Conservation (phyloP, 148 eudicot genomes). For the Heliosperma pusillum region DNA sequence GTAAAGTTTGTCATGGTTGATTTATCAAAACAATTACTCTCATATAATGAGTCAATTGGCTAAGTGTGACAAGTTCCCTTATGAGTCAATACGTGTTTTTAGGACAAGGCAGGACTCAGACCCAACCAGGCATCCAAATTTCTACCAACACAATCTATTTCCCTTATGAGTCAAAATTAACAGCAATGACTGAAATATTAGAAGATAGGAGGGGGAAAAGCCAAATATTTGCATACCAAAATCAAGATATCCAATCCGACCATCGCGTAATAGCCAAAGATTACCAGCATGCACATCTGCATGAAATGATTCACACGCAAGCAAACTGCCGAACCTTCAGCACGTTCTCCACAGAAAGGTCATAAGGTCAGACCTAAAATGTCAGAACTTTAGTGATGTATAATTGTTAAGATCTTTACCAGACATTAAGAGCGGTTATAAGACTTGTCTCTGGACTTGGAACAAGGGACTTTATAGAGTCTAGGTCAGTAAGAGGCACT, state of each 20-base stretch:
- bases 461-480: slow-evolving; percentile 90
- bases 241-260: slow-evolving; percentile 96
- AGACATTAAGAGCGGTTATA: slow-evolving; percentile 93
- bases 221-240: slow-evolving; percentile 52
- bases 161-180: neutral
- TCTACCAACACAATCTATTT: too few species aligned
- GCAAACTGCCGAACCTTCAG: slow-evolving; percentile 98
- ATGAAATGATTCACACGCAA: slow-evolving; percentile 89
- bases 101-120: too few species aligned
- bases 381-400: neutral
- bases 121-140: too few species aligned
- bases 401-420: slow-evolving; percentile 45
- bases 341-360: slow-evolving; percentile 8
- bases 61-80: neutral
- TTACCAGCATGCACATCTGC: slow-evolving; percentile 99
- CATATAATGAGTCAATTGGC: neutral
- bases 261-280: slow-evolving; percentile 90
- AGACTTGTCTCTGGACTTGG: slow-evolving; percentile 83
- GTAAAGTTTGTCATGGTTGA: neutral
- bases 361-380: slow-evolving; percentile 9
- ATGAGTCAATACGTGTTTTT: neutral
- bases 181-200: neutral
- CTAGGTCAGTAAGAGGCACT: slow-evolving; percentile 94
- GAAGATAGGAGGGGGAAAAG: neutral
- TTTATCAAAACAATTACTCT: neutral